These are phyloP conservation scores for Penicilliopsis zonata DNA, from an alignment of 495 filamentous ascomycete genomes.

Conservation along the genomic window DNA sequence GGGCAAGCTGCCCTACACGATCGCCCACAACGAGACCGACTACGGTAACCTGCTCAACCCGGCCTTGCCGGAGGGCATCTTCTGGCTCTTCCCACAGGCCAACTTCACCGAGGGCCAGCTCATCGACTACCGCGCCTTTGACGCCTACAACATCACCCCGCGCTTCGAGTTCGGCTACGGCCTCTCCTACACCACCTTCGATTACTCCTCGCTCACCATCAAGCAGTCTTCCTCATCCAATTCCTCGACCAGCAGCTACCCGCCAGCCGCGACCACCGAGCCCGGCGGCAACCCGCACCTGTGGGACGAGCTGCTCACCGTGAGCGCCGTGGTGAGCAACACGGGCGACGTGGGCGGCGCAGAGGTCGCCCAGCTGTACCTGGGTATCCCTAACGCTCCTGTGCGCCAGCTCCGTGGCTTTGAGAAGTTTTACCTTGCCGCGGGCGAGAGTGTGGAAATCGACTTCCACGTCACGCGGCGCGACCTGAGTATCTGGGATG, in stretches of 20 bases:
- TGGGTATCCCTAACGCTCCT: constrained; percentile 32
- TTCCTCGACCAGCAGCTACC: constrained; percentile 51
- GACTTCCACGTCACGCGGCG: constrained; percentile 43
- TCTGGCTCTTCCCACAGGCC: too few species aligned
- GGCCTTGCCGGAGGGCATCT: too few species aligned
- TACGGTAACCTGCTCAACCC: constrained; percentile 19
- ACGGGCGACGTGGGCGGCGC: constrained; percentile 33
- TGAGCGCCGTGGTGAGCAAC: constrained; percentile 41
- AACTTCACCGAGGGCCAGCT: constrained; percentile 42
- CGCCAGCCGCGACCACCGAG: constrained; percentile 45
- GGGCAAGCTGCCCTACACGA: constrained; percentile 57
- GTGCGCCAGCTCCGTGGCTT: constrained; percentile 43
- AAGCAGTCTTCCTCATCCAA: constrained; percentile 25
- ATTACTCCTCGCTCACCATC: constrained; percentile 54
- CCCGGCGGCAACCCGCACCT: constrained; percentile 46
- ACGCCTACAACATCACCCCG: constrained; percentile 47
- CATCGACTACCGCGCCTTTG: constrained; percentile 65
- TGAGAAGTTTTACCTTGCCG: constrained; percentile 36
- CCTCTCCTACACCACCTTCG: constrained; percentile 70
- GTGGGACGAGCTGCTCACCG: constrained; percentile 37
- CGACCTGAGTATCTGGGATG: constrained; percentile 55
- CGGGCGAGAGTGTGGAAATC: constrained; percentile 29
- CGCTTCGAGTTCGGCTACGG: constrained; percentile 73
- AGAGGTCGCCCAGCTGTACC: constrained; percentile 49
- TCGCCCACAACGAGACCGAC: constrained; percentile 45